Base-by-base conservation (phyloP, 148 eudicot genomes). In the Spergularia bocconei region DNA sequence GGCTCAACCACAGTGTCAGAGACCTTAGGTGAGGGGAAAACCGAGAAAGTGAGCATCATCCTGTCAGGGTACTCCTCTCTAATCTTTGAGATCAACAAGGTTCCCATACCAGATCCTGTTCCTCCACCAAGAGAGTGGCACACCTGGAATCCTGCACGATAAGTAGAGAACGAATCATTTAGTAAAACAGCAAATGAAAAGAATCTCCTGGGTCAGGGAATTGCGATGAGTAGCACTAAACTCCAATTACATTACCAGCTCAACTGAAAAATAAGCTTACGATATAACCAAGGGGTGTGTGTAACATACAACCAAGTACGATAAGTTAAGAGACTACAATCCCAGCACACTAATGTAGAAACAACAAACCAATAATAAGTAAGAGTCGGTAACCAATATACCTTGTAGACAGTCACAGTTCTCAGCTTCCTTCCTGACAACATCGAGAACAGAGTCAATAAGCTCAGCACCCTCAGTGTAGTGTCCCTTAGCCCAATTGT, bases 391-490 rank as follows among this genome's bases (percentile, higher is more conserved):
- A 25, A 29, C 6, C 25, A 11, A 62, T 67, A 53, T 83, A 91
- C 96, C 96, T 87, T 88, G 96, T 75, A 88, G 91, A 67, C 92
- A 88, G 83, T 90, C 96, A 78, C 96, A 88, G 64, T 90, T 90
- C 84, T 90, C 93, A 79, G 93, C 91, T 69, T 90, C 94, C 82
- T 90, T 90, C 70, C 95, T 87, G 72, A 91, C 96, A 66, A 88
- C 96, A 83, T 91, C 96, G 60, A 91, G 96, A 80, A 91, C 96
- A 0, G 92, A 86, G 74, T 91, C 96, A 81, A 88, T 91, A 64
- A 91, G 88, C 73, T 91, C 96, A 33, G 96, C 96, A 80, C 96
- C 96, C 76, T 91, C 96, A 8, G 96, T 91, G 79, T 91, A 91
- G 70, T 88, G 93, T 33, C 93, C 91, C 81, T 89, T 89, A 14